Percentiles rank a stretch among this genome's conserved stretches.
phyloP scores from a whole-genome alignment of 2,329 filamentous ascomycete genomes.

The Ceratocystis eucalypticola region DNA sequence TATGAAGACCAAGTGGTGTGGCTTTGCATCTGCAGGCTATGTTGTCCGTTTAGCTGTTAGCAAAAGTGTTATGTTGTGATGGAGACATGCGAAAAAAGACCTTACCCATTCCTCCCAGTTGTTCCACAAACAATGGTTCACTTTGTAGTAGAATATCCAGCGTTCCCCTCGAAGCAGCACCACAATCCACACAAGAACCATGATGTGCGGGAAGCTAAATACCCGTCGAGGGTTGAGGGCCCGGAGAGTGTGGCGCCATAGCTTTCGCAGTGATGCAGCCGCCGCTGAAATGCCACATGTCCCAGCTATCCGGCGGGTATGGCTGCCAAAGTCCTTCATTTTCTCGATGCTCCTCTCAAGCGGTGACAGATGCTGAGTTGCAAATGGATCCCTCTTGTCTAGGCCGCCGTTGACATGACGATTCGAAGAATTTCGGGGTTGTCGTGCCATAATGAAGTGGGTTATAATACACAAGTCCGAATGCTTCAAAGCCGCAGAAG shows the following conservation, averaged over 20 bases:
- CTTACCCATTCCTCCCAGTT: constrained; percentile 88
- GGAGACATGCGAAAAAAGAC: not conserved
- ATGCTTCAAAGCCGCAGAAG: not conserved
- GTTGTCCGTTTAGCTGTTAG: not conserved
- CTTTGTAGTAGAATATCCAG: constrained; percentile 56
- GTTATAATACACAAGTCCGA: not conserved
- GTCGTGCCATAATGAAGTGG: constrained; percentile 3
- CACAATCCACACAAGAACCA: constrained; percentile 62
- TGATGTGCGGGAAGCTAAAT: constrained; percentile 49
- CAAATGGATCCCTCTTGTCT: constrained; percentile 21
- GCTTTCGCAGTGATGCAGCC: constrained; percentile 1
- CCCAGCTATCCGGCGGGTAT: not conserved
- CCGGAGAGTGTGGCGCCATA: constrained; percentile 16
- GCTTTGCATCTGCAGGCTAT: constrained; percentile 62
- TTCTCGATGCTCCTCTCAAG: constrained; percentile 23
- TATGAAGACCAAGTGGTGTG: constrained; percentile 72
- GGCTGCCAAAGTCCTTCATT: not conserved
- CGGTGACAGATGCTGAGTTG: constrained; percentile 24
- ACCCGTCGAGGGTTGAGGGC: constrained; percentile 40
- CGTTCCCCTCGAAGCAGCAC: constrained; percentile 76
- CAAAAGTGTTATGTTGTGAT: constrained; percentile 9
- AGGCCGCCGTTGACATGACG: constrained; percentile 14
- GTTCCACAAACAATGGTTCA: constrained; percentile 65
- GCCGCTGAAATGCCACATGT: not conserved
- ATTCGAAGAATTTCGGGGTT: constrained; percentile 3